Evolutionary conservation across 768 basidiomycete species (phyloP).

Genomic region (Glaciozyma antarctica): DNA sequence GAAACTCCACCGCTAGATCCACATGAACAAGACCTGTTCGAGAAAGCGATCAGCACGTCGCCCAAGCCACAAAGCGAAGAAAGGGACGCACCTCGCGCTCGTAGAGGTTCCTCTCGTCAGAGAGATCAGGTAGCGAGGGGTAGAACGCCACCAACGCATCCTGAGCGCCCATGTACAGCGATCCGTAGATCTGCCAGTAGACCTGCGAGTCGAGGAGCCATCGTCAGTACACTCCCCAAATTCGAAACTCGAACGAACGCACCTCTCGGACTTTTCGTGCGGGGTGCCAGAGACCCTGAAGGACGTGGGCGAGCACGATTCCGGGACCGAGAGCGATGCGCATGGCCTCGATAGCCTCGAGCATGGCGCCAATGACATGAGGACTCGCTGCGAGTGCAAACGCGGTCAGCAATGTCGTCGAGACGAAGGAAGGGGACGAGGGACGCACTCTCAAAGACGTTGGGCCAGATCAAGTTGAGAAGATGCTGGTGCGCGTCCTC

Average conservation of each 20-base stretch:
- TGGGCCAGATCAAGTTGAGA: slow-evolving; percentile 98
- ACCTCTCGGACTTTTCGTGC: slow-evolving; percentile 95
- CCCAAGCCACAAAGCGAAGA: too few relatives aligned
- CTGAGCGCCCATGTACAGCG: slow-evolving; percentile 77
- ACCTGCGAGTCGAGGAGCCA: slow-evolving; percentile 39
- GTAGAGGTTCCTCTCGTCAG: slow-evolving; percentile 82
- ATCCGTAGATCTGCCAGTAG: slow-evolving; percentile 94
- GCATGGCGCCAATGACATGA: slow-evolving; percentile 94
- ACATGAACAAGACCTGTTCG: too few relatives aligned
- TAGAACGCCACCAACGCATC: slow-evolving; percentile 94
- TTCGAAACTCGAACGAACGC: slow-evolving; percentile 32
- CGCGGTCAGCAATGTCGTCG: neutral
- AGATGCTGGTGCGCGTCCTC: slow-evolving; percentile 97
- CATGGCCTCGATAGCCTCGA: slow-evolving; percentile 98
- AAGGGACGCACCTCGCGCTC: slow-evolving; percentile 55
- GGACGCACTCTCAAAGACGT: slow-evolving; percentile 69
- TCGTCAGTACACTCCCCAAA: too few relatives aligned
- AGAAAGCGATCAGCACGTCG: too few relatives aligned
- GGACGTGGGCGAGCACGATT: slow-evolving; percentile 76
- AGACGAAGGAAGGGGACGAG: neutral
- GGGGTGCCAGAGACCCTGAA: slow-evolving; percentile 95
- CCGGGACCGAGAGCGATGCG: slow-evolving; percentile 90
- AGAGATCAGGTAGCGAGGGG: slow-evolving; percentile 63
- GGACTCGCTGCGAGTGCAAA: slow-evolving; percentile 52
- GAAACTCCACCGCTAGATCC: too few relatives aligned